Evolutionary conservation across 1,139 yeast genomes (phyloP).

Genomic region (Suhomyces anneliseae): DNA sequence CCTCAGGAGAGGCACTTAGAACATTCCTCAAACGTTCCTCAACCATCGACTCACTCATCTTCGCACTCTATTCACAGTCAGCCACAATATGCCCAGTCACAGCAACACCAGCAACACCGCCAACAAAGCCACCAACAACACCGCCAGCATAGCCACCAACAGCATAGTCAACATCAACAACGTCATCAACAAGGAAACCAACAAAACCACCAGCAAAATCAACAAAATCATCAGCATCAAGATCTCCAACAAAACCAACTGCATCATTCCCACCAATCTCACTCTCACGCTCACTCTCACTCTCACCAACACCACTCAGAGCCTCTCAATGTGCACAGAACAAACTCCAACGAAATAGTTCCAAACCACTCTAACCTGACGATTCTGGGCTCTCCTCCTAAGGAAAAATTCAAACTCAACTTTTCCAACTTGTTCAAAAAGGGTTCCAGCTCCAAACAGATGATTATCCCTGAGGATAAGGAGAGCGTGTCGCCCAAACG

Average conservation of each 20-base stretch:
- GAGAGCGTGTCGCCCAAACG: neutral
- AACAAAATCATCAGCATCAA: too few species aligned
- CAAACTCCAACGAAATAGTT: neutral
- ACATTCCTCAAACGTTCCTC: neutral
- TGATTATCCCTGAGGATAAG: neutral
- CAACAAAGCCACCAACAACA: neutral
- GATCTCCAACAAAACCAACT: too few species aligned
- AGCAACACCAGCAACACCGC: neutral
- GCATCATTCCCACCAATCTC: too few species aligned
- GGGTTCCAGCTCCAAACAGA: slow-evolving; percentile 1
- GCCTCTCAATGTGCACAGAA: neutral
- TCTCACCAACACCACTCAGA: neutral
- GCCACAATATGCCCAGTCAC: neutral
- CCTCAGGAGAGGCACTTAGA: slow-evolving; percentile 5
- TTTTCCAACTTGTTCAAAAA: slow-evolving; percentile 14
- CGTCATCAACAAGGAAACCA: neutral
- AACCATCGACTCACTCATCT: neutral
- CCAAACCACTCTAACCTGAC: neutral
- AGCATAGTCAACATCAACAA: neutral
- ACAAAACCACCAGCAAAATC: too few species aligned
- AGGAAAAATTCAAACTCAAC: slow-evolving; percentile 13
- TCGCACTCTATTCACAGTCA: neutral
- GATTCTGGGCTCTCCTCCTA: neutral
- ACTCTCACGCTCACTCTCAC: too few species aligned
- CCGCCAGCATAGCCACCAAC: neutral